Evolutionary conservation across 2,329 filamentous ascomycete genomes (phyloP).

Genomic region (Hyphodiscus sp.): DNA sequence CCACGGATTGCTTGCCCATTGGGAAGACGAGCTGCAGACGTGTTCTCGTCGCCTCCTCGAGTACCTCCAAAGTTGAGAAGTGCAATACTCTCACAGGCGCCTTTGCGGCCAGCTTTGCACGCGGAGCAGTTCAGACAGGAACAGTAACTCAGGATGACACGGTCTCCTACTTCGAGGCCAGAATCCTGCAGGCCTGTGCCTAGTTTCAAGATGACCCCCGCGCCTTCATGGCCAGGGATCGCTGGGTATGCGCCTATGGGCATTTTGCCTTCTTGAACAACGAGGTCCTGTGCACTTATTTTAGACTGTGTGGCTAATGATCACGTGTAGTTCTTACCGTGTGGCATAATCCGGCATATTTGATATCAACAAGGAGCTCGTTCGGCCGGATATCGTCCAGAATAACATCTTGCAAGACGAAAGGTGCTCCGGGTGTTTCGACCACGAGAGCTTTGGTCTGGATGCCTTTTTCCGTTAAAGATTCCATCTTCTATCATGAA

Average conservation of each 20-base stretch:
- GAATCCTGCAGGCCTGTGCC: conserved; percentile 13
- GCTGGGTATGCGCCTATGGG: conserved; percentile 16
- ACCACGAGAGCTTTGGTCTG: conserved; percentile 11
- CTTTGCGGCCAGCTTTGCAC: conserved; percentile 25
- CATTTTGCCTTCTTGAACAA: conserved; percentile 4
- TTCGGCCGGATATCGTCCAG: conserved; percentile 26
- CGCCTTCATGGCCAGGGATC: conserved; percentile 26
- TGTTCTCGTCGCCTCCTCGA: no score
- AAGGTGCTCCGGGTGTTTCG: conserved; percentile 1
- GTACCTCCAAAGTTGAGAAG: conserved; percentile 15
- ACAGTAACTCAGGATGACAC: conserved; percentile 30
- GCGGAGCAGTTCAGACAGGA: conserved; percentile 28
- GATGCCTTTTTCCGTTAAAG: background rate
- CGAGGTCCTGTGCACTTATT: conserved; percentile 1
- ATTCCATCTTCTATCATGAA: no score
- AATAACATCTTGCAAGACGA: conserved; percentile 14
- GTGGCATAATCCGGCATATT: conserved; percentile 28
- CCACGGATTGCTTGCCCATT: conserved; percentile 14
- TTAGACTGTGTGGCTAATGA: background rate
- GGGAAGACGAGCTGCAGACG: conserved; percentile 4
- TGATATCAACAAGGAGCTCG: conserved; percentile 31
- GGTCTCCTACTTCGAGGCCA: conserved; percentile 11
- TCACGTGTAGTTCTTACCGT: background rate
- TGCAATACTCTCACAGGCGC: conserved; percentile 22
- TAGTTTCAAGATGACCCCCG: conserved; percentile 11